Evolutionary conservation across 306 rosid species (phyloP).

Genomic region (Cucurbita maxima): DNA sequence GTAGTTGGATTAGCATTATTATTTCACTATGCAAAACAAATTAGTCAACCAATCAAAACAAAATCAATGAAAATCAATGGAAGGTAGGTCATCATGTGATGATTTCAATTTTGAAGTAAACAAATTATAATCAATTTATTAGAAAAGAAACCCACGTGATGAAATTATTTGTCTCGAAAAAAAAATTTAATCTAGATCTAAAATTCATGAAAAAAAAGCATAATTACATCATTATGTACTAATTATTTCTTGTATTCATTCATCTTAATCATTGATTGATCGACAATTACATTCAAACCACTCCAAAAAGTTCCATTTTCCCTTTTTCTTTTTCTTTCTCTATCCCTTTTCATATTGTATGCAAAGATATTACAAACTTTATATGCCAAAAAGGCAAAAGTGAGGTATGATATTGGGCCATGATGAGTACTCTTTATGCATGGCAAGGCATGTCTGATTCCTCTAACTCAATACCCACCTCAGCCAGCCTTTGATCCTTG

Average conservation of each 20-base stretch:
- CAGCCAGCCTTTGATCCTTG: slow-evolving; percentile 67
- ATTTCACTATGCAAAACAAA: neutral
- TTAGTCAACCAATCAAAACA: neutral
- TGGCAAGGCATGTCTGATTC: slow-evolving; percentile 23
- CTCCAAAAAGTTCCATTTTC: neutral
- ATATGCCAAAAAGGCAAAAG: neutral
- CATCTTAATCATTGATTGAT: neutral
- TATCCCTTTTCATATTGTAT: neutral
- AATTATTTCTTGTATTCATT: neutral
- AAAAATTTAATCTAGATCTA: neutral
- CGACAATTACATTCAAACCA: neutral
- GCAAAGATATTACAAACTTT: neutral
- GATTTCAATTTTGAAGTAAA: too few relatives aligned
- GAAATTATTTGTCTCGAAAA: neutral
- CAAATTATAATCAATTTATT: too few relatives aligned
- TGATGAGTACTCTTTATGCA: slow-evolving; percentile 12
- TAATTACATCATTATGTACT: neutral
- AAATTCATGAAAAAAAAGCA: neutral
- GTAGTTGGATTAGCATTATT: neutral
- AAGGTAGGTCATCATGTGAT: too few relatives aligned
- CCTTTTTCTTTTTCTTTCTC: neutral
- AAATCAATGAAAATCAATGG: neutral
- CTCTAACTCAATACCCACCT: slow-evolving; percentile 46
- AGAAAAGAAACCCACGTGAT: neutral
- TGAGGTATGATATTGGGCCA: neutral